Evolutionary conservation across 2,329 filamentous ascomycete species (phyloP).

Genomic region (Pyricularia pennisetigena): DNA sequence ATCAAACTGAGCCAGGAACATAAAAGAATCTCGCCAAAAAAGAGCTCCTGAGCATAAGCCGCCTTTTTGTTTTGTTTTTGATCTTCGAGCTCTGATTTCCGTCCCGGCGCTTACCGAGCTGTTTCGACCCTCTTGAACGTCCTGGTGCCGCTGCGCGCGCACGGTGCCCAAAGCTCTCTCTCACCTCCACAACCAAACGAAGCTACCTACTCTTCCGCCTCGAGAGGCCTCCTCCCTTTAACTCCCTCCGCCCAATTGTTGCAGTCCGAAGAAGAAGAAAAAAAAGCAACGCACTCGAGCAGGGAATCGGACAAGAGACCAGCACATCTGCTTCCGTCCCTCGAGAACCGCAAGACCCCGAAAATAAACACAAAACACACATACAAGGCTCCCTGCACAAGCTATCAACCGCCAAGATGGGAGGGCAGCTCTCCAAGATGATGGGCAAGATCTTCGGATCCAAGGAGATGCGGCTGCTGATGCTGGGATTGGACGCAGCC

Average conservation of each 20-base stretch:
- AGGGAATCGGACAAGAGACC: neutral
- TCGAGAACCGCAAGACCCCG: neutral
- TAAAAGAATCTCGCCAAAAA: neutral
- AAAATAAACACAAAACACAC: neutral
- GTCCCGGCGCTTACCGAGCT: neutral
- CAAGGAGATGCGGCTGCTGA: constrained; percentile 97
- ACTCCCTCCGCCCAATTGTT: too few species aligned
- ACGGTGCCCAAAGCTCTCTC: neutral
- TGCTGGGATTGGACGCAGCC: constrained; percentile 94
- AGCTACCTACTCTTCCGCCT: neutral
- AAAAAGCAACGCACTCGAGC: neutral
- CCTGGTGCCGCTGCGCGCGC: neutral
- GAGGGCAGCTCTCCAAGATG: constrained; percentile 87
- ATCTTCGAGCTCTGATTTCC: neutral
- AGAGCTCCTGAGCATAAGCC: neutral
- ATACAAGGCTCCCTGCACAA: neutral
- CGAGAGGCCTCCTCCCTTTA: neutral
- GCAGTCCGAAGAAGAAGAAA: too few species aligned
- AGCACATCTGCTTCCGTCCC: neutral
- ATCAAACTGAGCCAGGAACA: neutral
- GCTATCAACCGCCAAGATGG: constrained; percentile 52
- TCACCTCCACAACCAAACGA: neutral
- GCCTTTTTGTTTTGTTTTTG: too few species aligned
- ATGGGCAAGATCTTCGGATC: constrained; percentile 99
- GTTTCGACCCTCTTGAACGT: neutral